phyloP scores from a whole-genome alignment of 2,329 filamentous ascomycete genomes.

The Penicillium capsulatum region DNA sequence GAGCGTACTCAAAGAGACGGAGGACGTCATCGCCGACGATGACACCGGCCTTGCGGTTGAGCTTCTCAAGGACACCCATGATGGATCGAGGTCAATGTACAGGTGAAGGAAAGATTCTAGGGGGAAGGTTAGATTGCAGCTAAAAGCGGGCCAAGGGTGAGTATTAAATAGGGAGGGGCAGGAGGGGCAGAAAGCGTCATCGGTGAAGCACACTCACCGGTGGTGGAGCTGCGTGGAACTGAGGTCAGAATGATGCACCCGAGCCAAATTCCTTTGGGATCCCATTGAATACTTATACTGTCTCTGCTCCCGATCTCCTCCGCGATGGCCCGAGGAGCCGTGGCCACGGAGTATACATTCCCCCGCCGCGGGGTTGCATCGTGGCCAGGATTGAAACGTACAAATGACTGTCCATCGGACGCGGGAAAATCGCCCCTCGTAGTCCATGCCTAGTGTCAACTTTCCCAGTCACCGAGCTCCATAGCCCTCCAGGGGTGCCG shows the following conservation, averaged over 20 bases:
- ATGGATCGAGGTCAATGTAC: constrained; percentile 17
- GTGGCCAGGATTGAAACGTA: too few relatives aligned
- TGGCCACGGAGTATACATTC: too few relatives aligned
- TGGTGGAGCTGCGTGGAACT: constrained; percentile 29
- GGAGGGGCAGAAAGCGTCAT: constrained; percentile 27
- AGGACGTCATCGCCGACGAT: constrained; percentile 65
- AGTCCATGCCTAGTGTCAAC: too few relatives aligned
- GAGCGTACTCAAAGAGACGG: constrained; percentile 81
- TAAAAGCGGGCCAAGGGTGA: constrained; percentile 21
- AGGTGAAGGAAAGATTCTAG: constrained; percentile 6
- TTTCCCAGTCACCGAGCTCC: too few relatives aligned
- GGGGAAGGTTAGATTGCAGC: constrained; percentile 10
- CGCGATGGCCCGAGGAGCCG: background rate
- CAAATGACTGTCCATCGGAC: too few relatives aligned
- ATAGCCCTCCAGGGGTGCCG: background rate
- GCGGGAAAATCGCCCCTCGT: too few relatives aligned
- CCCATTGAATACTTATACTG: too few relatives aligned
- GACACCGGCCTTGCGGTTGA: constrained; percentile 61
- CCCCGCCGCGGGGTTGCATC: too few relatives aligned
- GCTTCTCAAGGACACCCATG: constrained; percentile 51
- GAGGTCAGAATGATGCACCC: constrained; percentile 37
- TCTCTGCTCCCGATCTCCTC: background rate
- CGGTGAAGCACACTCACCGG: constrained; percentile 34
- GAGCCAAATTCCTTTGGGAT: background rate
- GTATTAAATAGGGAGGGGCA: constrained; percentile 15